These are phyloP conservation scores for Backusella australiensis DNA, from an alignment of 192 early-diverging fungal genomes.

Conservation along the genomic window DNA sequence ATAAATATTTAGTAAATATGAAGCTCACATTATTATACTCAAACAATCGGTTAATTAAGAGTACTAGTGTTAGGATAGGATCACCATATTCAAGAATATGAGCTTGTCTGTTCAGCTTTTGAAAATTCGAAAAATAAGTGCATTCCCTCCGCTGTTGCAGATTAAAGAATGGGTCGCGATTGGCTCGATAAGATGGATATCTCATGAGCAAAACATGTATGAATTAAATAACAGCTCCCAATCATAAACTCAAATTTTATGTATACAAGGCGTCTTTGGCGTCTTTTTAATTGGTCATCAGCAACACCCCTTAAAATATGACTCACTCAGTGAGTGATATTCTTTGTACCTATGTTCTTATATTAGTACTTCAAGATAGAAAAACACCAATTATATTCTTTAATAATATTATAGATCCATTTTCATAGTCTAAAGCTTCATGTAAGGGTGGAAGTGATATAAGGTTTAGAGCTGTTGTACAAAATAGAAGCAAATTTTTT, in stretches of 20 bases:
- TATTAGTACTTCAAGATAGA: not conserved
- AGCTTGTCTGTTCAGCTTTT: not conserved
- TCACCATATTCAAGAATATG: not conserved
- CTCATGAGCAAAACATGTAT: constrained; percentile 1
- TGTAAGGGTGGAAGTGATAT: not conserved
- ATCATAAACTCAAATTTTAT: not conserved
- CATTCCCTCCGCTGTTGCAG: constrained; percentile 5
- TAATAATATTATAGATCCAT: not conserved
- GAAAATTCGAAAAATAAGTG: not conserved
- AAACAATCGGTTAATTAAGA: not conserved
- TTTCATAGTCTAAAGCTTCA: not conserved
- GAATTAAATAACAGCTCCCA: not conserved
- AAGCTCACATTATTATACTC: not conserved
- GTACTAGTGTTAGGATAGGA: not conserved
- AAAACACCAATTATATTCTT: not conserved
- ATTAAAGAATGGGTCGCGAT: not conserved
- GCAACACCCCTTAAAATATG: not conserved
- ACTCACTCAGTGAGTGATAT: not conserved
- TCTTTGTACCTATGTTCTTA: constrained; percentile 5
- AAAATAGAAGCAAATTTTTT: not conserved
- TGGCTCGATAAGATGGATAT: constrained; percentile 2
- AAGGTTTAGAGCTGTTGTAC: not conserved
- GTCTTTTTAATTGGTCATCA: constrained; percentile 1
- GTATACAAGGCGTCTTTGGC: constrained; percentile 1
- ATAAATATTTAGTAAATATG: not conserved